Evolutionary conservation across 2,329 filamentous ascomycete species (phyloP), one percentile per base, ranked within the genome.

Genomic region (Celoporthe dispersa): DNA sequence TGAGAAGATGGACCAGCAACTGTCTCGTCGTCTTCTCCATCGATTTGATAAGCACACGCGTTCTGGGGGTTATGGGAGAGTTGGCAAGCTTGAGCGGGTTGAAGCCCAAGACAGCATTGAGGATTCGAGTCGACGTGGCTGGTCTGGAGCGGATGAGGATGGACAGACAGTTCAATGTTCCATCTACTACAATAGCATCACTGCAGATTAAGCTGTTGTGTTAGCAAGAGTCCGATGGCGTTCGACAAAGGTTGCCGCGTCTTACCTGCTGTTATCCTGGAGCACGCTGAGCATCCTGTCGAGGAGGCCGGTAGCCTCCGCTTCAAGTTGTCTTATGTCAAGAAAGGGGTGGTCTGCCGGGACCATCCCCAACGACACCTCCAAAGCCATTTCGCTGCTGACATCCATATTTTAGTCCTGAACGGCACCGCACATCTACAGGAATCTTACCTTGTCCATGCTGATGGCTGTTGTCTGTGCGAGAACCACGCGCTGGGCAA

Each of bases 11-110:
- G 67, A 94, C 87, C 53, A 98, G 85, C 62, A 99, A 83, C 74
- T 94, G 90, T 75, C 94, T 89, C 3, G 92, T 92, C 33, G 96
- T 99, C 78, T 97, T 94, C 80, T 98, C 95, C 90, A 99, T 96
- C 6, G 95, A 98, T 80, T 91, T 94, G 72, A 97, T 87, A 75
- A 95, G 89, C 71, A 99, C 91, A 75, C 92, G 94, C 64, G 88
- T 87, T 77, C 90, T 93, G 2, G 93, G 87, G 0, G 92, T 95
- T 84, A 97, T 88, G 3, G 92, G 90, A 1, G 89, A 88, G 75
- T 89, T 91, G 69, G 92, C 93, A 73, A 93, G 87, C 80, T 92
- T 94, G 60, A 98, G 83, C 0, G 96, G 96, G 77, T 97, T 97
- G 85, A 98, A 99, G 79, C 90, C 94, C 74, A 99, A 85, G 39